Conservation (phyloP, 1,139 yeast species). For the Wickerhamiella pararugosa region DNA sequence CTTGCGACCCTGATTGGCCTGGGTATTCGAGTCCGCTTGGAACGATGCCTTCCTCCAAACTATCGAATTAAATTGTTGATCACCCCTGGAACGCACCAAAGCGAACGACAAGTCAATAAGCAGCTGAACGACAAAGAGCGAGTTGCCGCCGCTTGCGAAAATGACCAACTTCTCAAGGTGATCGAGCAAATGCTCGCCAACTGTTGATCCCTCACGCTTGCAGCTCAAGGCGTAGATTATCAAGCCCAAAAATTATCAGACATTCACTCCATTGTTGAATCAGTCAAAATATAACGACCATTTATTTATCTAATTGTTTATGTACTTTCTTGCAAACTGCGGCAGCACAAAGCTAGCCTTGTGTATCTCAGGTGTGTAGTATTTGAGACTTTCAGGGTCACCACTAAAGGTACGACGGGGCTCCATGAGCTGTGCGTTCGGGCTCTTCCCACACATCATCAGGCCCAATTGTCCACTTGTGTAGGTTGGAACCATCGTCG, state of each 20-base stretch:
- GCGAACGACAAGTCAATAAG: slow-evolving; percentile 89
- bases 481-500: slow-evolving; percentile 82
- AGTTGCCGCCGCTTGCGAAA: slow-evolving; percentile 97
- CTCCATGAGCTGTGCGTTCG: slow-evolving; percentile 41
- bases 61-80: slow-evolving; percentile 67
- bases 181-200: slow-evolving; percentile 84
- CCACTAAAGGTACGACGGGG: slow-evolving; percentile 53
- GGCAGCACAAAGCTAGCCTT: slow-evolving; percentile 80
- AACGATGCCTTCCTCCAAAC: slow-evolving; percentile 74
- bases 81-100: slow-evolving; percentile 88
- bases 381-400: slow-evolving; percentile 52
- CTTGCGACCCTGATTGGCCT: slow-evolving; percentile 90
- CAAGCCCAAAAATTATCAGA: too few species aligned
- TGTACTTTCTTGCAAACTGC: slow-evolving; percentile 21
- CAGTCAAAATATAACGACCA: not conserved
- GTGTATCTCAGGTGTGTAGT: slow-evolving; percentile 69
- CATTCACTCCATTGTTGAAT: not conserved
- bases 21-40: slow-evolving; percentile 84
- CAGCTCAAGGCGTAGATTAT: too few species aligned
- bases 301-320: slow-evolving; percentile 1
- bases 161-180: slow-evolving; percentile 76
- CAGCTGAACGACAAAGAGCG: slow-evolving; percentile 95
- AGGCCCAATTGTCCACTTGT: slow-evolving; percentile 91
- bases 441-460: slow-evolving; percentile 79
- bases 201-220: too few species aligned